Evolutionary conservation across 305 asterid genomes (phyloP), one percentile per base, ranked within the genome.

Genomic region (Fraxinus platypoda): DNA sequence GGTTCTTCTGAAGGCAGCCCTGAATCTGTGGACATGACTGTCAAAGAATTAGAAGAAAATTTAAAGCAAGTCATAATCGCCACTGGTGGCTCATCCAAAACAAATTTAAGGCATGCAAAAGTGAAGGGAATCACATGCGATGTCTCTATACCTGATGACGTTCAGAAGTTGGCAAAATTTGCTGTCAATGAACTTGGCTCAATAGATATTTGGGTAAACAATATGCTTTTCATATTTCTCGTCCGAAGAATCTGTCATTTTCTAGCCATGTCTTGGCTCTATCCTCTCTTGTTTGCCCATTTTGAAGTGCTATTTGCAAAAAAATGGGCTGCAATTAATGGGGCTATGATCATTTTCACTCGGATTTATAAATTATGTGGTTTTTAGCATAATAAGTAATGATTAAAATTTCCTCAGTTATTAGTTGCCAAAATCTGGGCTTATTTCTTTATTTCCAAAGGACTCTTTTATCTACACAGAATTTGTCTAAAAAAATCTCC

Each of bases 51-150:
- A 71, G 86, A 94, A 74, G 97, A 92, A 83, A 92, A 92, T 88
- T 87, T 94, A 88, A 85, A 90, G 86, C 89, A 94, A 87, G 85
- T 91, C 64, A 49, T 85, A 72, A 81, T 75, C 31, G 89, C 90
- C 83, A 80, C 92, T 31, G 88, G 84, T 78, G 90, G 79, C 76
- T 89, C 93, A 19, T 86, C 93, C 73, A 85, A 82, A 34, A 82
- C 85, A 74, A 89, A 77, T 9, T 81, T 92, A 84, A 87, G 88
- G 21, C 92, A 87, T 78, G 97, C 97, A 84, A 91, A 88, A 86
- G 94, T 95, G 11, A 93, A 89, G 76, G 99, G 99, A 75, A 90
- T 90, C 75, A 92, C 97, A 6, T 95, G 97, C 84, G 98, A 95
- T 70, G 99, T 95, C 81, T 94, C 98, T 84, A 88, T 89, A 21